A percentile compares a stretch with the other conserved stretches of the same genome.
These are phyloP conservation scores for Exserohilum rostratum DNA, from an alignment of 2,329 filamentous ascomycete species.

Conservation along the genomic window DNA sequence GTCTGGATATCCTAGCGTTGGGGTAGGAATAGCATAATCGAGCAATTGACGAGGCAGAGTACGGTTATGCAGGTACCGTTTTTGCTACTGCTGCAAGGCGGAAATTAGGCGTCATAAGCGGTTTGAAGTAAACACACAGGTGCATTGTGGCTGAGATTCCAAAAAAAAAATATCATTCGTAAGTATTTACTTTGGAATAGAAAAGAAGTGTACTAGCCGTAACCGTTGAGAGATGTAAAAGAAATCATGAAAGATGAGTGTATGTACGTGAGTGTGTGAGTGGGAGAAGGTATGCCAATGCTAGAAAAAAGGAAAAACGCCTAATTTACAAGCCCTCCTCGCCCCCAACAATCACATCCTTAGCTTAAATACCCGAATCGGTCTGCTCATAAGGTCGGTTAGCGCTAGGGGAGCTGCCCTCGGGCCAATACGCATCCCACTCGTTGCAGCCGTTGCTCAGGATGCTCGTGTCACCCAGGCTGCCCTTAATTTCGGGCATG, in stretches of 20 bases:
- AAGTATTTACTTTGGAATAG: neutral
- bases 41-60: too few species aligned
- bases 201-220: neutral
- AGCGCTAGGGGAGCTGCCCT: slow-evolving; percentile 17
- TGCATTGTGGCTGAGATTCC: too few species aligned
- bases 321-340: neutral
- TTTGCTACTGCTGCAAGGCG: too few species aligned
- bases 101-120: too few species aligned
- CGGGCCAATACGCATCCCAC: slow-evolving; percentile 44
- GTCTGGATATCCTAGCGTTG: slow-evolving; percentile 34
- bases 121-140: too few species aligned
- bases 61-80: too few species aligned
- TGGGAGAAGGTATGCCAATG: too few species aligned
- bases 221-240: neutral
- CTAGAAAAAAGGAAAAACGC: neutral
- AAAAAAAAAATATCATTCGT: neutral
- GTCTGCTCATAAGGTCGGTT: slow-evolving; percentile 40
- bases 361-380: slow-evolving; percentile 39
- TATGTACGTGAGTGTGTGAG: too few species aligned
- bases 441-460: slow-evolving; percentile 38
- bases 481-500: slow-evolving; percentile 29
- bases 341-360: too few species aligned
- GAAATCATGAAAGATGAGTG: neutral
- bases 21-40: slow-evolving; percentile 6
- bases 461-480: slow-evolving; percentile 26